These are phyloP conservation scores for Backusella psychrophila DNA, from an alignment of 192 early-diverging fungal genomes.

Conservation along the genomic window DNA sequence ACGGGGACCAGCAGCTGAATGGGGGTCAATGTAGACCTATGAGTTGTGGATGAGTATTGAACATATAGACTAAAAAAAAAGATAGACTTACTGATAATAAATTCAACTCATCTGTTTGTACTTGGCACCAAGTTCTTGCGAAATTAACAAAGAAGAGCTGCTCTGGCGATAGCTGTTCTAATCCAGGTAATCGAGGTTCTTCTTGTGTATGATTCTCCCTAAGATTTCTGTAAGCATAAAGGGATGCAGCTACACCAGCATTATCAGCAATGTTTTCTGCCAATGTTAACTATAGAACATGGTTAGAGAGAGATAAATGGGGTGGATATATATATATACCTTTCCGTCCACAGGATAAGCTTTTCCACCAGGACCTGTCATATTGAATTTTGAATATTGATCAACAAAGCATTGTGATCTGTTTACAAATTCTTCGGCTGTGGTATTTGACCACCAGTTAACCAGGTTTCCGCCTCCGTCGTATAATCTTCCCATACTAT, in stretches of 20 bases:
- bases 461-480: conserved; percentile 30
- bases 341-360: conserved; percentile 48
- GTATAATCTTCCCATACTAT: conserved; percentile 44
- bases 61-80: neutral
- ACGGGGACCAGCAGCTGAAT: conserved; percentile 57
- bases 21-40: conserved; percentile 58
- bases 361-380: conserved; percentile 33
- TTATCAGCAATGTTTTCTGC: conserved; percentile 70
- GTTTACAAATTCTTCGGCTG: conserved; percentile 44
- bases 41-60: neutral
- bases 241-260: conserved; percentile 45
- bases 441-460: conserved; percentile 68
- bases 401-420: conserved; percentile 62
- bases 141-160: conserved; percentile 70
- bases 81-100: neutral
- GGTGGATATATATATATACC: neutral
- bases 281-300: conserved; percentile 33
- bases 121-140: conserved; percentile 63
- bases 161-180: conserved; percentile 47
- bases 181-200: conserved; percentile 37
- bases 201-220: neutral
- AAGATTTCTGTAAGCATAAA: conserved; percentile 17
- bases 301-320: no score
- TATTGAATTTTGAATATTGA: conserved; percentile 52
- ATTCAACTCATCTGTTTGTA: conserved; percentile 32